Percentiles rank a stretch among this genome's conserved stretches.
Conservation (phyloP, 2,329 filamentous ascomycete species). For the Pyricularia pennisetigena region DNA sequence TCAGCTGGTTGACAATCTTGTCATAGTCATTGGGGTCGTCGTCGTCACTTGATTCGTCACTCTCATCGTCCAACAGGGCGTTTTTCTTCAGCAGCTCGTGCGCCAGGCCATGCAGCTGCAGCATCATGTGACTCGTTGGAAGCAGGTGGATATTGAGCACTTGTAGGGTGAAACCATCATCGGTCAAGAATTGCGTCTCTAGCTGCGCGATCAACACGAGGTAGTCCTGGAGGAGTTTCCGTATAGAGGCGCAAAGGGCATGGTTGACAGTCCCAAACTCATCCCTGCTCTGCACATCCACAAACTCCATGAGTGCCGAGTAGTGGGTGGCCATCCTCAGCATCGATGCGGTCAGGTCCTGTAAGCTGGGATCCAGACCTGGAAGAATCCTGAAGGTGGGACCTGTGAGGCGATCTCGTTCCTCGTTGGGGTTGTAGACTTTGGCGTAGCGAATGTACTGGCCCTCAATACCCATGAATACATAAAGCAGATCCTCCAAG, state of each 20-base stretch:
- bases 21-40: constrained; percentile 76
- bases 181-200: constrained; percentile 86
- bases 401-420: constrained; percentile 78
- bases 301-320: constrained; percentile 80
- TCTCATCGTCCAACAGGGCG: constrained; percentile 72
- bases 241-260: constrained; percentile 87
- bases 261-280: constrained; percentile 95
- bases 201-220: constrained; percentile 86
- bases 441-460: constrained; percentile 86
- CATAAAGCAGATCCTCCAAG: constrained; percentile 83
- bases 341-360: constrained; percentile 81
- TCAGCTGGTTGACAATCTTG: constrained; percentile 81
- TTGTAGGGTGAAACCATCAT: constrained; percentile 82
- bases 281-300: constrained; percentile 86
- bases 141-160: constrained; percentile 87
- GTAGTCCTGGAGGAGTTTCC: constrained; percentile 88
- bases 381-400: constrained; percentile 71
- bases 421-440: constrained; percentile 71
- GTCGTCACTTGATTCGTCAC: constrained; percentile 57
- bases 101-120: constrained; percentile 78
- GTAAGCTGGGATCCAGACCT: constrained; percentile 82
- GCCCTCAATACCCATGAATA: constrained; percentile 98
- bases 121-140: constrained; percentile 82
- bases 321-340: constrained; percentile 92
- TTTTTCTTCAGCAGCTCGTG: constrained; percentile 85